Percentiles rank a stretch among this genome's conserved stretches.
Conservation (phyloP, 1,139 yeast genomes). For the Sugiyamaella pinicola region DNA sequence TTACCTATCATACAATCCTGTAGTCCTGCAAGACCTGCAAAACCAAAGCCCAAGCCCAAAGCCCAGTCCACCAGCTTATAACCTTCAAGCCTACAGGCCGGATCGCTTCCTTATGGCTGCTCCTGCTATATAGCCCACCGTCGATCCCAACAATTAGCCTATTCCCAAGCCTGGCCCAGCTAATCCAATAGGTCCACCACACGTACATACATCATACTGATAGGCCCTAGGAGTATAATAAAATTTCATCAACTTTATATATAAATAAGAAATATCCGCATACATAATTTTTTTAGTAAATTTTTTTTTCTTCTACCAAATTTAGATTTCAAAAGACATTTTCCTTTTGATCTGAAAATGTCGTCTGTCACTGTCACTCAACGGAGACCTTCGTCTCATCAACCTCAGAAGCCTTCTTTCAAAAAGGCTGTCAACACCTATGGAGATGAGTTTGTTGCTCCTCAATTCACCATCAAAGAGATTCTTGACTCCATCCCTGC, state of each 20-base stretch:
- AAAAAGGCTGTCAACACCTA: conserved; percentile 50
- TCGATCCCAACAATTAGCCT: not conserved
- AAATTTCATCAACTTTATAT: not conserved
- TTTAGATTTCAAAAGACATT: not conserved
- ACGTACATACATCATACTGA: not conserved
- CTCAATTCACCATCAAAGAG: conserved; percentile 74
- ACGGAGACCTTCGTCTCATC: conserved; percentile 32
- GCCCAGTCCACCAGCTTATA: not conserved
- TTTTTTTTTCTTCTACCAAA: not conserved
- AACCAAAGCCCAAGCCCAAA: not conserved
- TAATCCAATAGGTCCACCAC: not conserved
- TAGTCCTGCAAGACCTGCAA: no score
- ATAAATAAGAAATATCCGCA: conserved; percentile 13
- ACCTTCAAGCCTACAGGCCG: no score
- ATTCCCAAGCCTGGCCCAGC: not conserved
- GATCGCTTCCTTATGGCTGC: not conserved
- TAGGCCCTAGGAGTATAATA: not conserved
- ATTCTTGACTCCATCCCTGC: conserved; percentile 72
- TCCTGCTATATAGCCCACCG: not conserved
- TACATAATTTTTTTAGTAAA: not conserved
- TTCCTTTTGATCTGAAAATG: conserved; percentile 18
- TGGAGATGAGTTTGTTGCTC: conserved; percentile 70
- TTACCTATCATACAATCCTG: no score
- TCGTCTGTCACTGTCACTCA: conserved; percentile 37
- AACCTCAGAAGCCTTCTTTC: conserved; percentile 24